Evolutionary conservation across 768 basidiomycete genomes (phyloP).

Genomic region (Rhodotorula graminis): DNA sequence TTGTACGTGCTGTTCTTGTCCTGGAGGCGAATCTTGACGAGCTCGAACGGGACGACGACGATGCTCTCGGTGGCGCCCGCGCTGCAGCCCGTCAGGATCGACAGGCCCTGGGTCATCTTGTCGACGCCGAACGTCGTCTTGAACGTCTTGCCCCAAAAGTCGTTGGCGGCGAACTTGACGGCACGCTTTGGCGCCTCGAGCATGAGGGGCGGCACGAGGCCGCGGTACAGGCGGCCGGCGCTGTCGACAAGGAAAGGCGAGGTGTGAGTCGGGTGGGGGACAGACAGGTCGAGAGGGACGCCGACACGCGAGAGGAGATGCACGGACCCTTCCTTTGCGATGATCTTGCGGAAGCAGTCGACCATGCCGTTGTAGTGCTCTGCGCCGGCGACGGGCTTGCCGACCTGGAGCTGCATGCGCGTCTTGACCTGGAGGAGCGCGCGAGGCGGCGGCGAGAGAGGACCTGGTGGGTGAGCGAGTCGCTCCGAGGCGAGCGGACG

Average conservation of each 20-base stretch:
- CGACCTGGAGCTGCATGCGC: slow-evolving; percentile 92
- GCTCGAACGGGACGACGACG: slow-evolving; percentile 83
- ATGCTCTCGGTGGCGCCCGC: slow-evolving; percentile 90
- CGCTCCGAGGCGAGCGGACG: not conserved
- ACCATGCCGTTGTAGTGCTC: slow-evolving; percentile 53
- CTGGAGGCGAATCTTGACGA: slow-evolving; percentile 65
- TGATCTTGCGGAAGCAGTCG: slow-evolving; percentile 73
- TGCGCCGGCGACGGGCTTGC: slow-evolving; percentile 63
- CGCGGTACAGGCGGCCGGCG: slow-evolving; percentile 79
- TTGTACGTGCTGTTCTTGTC: slow-evolving; percentile 85
- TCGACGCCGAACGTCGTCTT: slow-evolving; percentile 59
- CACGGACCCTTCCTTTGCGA: slow-evolving; percentile 83
- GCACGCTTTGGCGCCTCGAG: slow-evolving; percentile 98
- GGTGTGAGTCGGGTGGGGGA: not conserved
- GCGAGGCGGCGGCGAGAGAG: too few species aligned
- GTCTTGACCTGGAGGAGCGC: slow-evolving; percentile 74
- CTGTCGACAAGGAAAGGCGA: slow-evolving; percentile 48
- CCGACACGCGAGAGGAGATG: not conserved
- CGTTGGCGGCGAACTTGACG: slow-evolving; percentile 69
- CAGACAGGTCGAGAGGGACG: slow-evolving; percentile 39
- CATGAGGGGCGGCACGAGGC: slow-evolving; percentile 89
- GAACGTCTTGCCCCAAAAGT: slow-evolving; percentile 89
- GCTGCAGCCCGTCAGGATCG: slow-evolving; percentile 81
- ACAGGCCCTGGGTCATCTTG: slow-evolving; percentile 84
- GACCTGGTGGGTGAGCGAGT: slow-evolving; percentile 1